phyloP scores from a whole-genome alignment of 192 early-diverging fungal genomes.

The Backusella macrospora region DNA sequence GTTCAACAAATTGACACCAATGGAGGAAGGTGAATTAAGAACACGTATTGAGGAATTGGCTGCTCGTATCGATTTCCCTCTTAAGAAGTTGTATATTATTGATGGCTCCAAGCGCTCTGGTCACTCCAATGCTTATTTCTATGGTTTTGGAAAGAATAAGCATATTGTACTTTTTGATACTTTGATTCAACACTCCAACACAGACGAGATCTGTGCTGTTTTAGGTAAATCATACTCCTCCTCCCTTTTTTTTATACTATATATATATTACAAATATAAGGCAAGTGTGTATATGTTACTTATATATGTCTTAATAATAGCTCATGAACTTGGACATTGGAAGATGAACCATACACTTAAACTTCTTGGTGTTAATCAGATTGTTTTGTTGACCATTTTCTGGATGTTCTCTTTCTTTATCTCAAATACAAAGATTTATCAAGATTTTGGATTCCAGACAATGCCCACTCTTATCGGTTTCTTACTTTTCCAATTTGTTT shows the following conservation, averaged over 20 bases:
- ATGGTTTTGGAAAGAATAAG: slow-evolving; percentile 95
- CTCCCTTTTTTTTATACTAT: neutral
- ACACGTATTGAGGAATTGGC: slow-evolving; percentile 82
- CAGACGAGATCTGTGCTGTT: slow-evolving; percentile 90
- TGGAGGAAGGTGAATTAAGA: slow-evolving; percentile 81
- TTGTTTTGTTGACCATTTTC: slow-evolving; percentile 76
- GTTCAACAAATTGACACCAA: slow-evolving; percentile 93
- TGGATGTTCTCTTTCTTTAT: slow-evolving; percentile 81
- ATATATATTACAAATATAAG: too few species aligned
- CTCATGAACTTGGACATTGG: slow-evolving; percentile 98
- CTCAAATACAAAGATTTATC: slow-evolving; percentile 74
- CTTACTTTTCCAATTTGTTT: slow-evolving; percentile 86
- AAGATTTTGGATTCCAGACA: slow-evolving; percentile 81
- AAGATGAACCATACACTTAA: slow-evolving; percentile 80
- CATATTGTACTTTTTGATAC: slow-evolving; percentile 96
- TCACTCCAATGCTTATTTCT: slow-evolving; percentile 97
- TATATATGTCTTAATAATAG: slow-evolving; percentile 35
- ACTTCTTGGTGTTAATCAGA: slow-evolving; percentile 71
- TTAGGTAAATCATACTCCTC: slow-evolving; percentile 61
- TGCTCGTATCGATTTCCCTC: slow-evolving; percentile 80
- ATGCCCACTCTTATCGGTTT: slow-evolving; percentile 89
- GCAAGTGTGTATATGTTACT: too few species aligned
- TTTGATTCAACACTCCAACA: slow-evolving; percentile 78
- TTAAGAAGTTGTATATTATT: slow-evolving; percentile 94
- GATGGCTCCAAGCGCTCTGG: slow-evolving; percentile 90